Evolutionary conservation across 257 asterid genomes (phyloP).

Genomic region (Nyctanthes arbortristis): DNA sequence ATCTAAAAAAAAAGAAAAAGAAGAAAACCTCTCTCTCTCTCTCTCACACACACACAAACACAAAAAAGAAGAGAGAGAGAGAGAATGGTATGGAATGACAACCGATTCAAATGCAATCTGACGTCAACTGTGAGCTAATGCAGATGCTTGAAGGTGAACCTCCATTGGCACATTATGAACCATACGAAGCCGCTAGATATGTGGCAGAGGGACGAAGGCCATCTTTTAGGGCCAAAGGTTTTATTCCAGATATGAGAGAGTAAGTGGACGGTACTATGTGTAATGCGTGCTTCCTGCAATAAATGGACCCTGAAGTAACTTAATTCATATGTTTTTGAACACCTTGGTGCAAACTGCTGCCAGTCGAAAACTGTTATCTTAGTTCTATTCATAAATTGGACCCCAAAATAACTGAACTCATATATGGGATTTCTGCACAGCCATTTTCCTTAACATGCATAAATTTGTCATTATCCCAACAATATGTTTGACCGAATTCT

Average conservation of each 20-base stretch:
- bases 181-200: slow-evolving; percentile 88
- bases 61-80: too few species aligned
- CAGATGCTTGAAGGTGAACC: slow-evolving; percentile 99
- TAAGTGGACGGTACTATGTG: slow-evolving; percentile 40
- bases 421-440: too few species aligned
- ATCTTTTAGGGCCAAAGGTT: slow-evolving; percentile 62
- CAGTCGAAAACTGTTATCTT: too few species aligned
- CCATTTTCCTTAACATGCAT: too few species aligned
- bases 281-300: background rate
- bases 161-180: slow-evolving; percentile 76
- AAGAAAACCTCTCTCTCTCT: too few species aligned
- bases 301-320: background rate
- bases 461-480: too few species aligned
- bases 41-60: too few species aligned
- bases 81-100: background rate
- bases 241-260: slow-evolving; percentile 75
- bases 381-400: too few species aligned
- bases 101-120: slow-evolving; percentile 9
- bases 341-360: background rate
- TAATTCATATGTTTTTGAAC: background rate
- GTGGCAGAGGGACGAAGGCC: slow-evolving; percentile 97
- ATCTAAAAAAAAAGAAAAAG: too few species aligned
- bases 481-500: background rate
- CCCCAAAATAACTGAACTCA: too few species aligned
- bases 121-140: slow-evolving; percentile 23